phyloP scores from a whole-genome alignment of 768 basidiomycete species.

The Boletus pseudo-olivaceus region DNA sequence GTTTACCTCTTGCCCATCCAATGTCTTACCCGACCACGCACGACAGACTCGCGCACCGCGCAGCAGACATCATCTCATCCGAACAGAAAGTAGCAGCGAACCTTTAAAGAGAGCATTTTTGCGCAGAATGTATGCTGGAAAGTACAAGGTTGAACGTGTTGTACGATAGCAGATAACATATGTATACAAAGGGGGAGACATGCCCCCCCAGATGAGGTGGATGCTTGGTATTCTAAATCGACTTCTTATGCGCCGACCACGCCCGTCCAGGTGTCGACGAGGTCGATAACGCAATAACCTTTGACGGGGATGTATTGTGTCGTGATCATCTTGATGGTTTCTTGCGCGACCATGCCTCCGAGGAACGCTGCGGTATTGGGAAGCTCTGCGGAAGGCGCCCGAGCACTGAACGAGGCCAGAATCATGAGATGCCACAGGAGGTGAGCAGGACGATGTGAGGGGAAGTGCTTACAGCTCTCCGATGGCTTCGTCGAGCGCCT shows the following conservation, averaged over 20 bases:
- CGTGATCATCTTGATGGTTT: conserved; percentile 96
- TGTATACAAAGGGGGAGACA: background rate
- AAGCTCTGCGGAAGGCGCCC: conserved; percentile 78
- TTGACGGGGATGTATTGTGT: conserved; percentile 91
- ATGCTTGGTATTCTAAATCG: background rate
- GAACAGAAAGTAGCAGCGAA: background rate
- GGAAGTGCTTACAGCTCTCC: conserved; percentile 70
- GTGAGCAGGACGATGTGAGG: background rate
- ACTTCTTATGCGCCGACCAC: conserved; percentile 33
- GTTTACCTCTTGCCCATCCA: background rate
- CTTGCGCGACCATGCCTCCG: conserved; percentile 93
- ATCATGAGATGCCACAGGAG: background rate
- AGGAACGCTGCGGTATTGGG: conserved; percentile 93
- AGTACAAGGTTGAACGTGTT: background rate
- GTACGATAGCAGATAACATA: background rate
- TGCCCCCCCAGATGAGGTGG: background rate
- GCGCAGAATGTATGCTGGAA: background rate
- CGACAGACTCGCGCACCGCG: conserved; percentile 9
- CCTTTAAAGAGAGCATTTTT: background rate
- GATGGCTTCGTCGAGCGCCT: conserved; percentile 54
- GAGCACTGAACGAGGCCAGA: conserved; percentile 45
- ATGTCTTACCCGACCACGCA: background rate
- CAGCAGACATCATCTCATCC: conserved; percentile 4
- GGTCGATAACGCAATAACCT: conserved; percentile 80
- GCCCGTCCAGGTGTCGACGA: conserved; percentile 78